Evolutionary conservation across 2,329 filamentous ascomycete species (phyloP).

Genomic region (Penicillium olsonii): DNA sequence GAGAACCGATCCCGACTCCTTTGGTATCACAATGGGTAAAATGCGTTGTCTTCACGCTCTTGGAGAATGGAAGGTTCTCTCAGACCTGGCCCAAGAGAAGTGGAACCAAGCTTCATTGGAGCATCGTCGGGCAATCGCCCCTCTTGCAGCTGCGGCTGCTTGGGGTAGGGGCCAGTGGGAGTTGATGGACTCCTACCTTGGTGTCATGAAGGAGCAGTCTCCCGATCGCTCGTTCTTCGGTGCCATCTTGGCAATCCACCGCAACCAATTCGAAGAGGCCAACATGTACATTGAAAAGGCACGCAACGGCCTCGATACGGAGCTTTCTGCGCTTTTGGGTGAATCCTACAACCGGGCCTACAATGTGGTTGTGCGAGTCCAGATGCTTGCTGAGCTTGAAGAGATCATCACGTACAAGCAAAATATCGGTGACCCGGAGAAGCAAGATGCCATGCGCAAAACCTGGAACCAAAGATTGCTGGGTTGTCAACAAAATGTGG

Average conservation of each 20-base stretch:
- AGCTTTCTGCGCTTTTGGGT: conserved; percentile 92
- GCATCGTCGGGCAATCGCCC: conserved; percentile 86
- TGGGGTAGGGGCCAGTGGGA: conserved; percentile 98
- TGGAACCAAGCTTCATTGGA: conserved; percentile 90
- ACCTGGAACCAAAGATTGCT: conserved; percentile 96
- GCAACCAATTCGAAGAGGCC: conserved; percentile 92
- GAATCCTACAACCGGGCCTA: conserved; percentile 98
- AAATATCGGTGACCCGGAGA: conserved; percentile 73
- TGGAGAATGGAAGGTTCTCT: conserved; percentile 94
- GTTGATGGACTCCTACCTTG: conserved; percentile 94
- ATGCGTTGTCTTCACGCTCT: conserved; percentile 98
- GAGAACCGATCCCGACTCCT: conserved; percentile 70
- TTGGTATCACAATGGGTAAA: conserved; percentile 98
- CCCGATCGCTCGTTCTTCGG: conserved; percentile 97
- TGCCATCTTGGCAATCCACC: conserved; percentile 89
- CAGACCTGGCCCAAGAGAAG: conserved; percentile 83
- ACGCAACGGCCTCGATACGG: conserved; percentile 89
- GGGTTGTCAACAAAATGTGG: conserved; percentile 94
- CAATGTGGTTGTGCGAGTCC: conserved; percentile 93
- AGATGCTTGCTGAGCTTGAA: conserved; percentile 98
- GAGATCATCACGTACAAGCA: conserved; percentile 99
- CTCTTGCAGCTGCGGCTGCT: conserved; percentile 88
- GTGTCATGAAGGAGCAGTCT: conserved; percentile 89
- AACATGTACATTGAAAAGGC: conserved; percentile 87
- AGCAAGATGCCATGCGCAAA: conserved; percentile 84